Evolutionary conservation across 345 rosid species (phyloP).

Genomic region (Gynandropsis gynandra): DNA sequence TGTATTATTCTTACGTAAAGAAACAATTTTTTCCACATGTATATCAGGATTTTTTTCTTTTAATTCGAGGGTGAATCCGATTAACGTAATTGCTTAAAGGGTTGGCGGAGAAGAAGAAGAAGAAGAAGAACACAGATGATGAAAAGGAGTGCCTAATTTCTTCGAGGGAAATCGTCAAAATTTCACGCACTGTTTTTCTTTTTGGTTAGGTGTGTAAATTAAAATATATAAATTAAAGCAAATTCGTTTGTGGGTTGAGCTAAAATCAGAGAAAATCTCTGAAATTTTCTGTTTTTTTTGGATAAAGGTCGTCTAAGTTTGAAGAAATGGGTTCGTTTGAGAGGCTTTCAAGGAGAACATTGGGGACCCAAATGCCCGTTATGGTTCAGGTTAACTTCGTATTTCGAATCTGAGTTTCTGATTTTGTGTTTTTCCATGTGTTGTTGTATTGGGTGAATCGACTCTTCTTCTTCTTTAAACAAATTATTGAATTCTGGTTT

Average conservation of each 20-base stretch:
- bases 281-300: not conserved
- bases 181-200: too few relatives aligned
- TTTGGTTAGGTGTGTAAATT: too few relatives aligned
- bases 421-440: not conserved
- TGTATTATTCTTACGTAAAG: too few relatives aligned
- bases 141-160: slow-evolving; percentile 3
- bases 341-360: slow-evolving; percentile 73
- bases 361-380: slow-evolving; percentile 76
- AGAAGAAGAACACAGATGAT: slow-evolving; percentile 2
- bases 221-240: too few relatives aligned
- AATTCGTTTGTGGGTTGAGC: not conserved
- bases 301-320: not conserved
- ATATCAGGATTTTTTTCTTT: not conserved
- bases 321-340: slow-evolving; percentile 70
- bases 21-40: too few relatives aligned
- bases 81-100: too few relatives aligned
- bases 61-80: too few relatives aligned
- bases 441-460: slow-evolving; percentile 7
- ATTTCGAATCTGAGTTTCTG: slow-evolving; percentile 1
- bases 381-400: slow-evolving; percentile 63
- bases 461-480: slow-evolving; percentile 8
- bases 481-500: slow-evolving; percentile 20
- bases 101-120: slow-evolving; percentile 19
- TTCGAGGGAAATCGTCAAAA: too few relatives aligned
- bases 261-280: not conserved